These are phyloP conservation scores for Capsicum rhomboideum DNA, from an alignment of 257 asterid species.

Conservation along the genomic window DNA sequence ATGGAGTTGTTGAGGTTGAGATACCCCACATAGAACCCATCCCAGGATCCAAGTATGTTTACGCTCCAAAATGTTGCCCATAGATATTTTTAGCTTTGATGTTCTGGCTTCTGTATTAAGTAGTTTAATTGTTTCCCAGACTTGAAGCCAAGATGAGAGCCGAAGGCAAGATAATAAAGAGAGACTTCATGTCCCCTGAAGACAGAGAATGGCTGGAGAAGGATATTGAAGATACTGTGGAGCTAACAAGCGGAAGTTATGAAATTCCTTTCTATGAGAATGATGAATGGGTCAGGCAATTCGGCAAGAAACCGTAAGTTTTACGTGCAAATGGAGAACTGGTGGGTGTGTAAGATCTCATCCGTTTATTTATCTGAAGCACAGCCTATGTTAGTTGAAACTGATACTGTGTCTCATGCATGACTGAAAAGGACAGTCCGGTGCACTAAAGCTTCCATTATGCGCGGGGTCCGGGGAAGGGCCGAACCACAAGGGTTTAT, in stretches of 20 bases:
- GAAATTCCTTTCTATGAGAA: constrained; percentile 88
- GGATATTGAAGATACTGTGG: constrained; percentile 86
- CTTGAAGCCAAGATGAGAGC: constrained; percentile 94
- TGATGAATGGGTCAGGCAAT: constrained; percentile 61
- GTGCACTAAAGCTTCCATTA: no score
- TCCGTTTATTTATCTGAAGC: neutral
- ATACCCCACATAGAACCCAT: constrained; percentile 73
- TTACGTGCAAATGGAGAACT: constrained; percentile 6
- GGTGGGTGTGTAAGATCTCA: neutral
- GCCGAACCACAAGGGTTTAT: no score
- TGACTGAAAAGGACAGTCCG: no score
- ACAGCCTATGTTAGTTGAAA: neutral
- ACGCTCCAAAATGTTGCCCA: neutral
- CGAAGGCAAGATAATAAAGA: constrained; percentile 66
- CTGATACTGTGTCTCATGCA: neutral
- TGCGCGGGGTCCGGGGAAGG: no score
- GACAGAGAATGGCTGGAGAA: constrained; percentile 93
- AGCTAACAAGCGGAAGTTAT: constrained; percentile 38
- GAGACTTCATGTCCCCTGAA: constrained; percentile 93
- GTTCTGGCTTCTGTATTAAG: neutral
- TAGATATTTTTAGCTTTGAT: neutral
- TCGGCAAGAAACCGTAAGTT: constrained; percentile 85
- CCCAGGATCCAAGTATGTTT: constrained; percentile 86
- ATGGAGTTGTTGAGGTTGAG: constrained; percentile 97
- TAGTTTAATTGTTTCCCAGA: constrained; percentile 28